These are phyloP conservation scores for Alternaria viburni DNA, from an alignment of 2,329 filamentous ascomycete species.

Conservation along the genomic window DNA sequence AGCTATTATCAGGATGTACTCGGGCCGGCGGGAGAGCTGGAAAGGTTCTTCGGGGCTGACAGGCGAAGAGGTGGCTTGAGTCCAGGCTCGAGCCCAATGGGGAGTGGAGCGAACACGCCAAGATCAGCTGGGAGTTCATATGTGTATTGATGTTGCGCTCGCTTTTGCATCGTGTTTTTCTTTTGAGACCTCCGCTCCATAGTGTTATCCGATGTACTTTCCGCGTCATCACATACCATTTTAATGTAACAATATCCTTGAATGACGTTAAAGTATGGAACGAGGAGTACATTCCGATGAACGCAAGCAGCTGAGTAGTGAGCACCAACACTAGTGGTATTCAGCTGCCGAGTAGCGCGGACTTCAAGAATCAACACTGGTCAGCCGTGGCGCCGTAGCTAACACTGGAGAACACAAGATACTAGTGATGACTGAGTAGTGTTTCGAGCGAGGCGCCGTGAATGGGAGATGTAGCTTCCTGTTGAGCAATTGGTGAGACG, in stretches of 20 bases:
- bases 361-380: neutral
- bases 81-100: conserved; percentile 7
- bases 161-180: neutral
- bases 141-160: neutral
- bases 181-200: neutral
- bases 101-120: conserved; percentile 9
- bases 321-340: neutral
- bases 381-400: neutral
- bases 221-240: neutral
- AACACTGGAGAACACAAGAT: neutral
- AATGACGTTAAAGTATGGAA: neutral
- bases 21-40: conserved; percentile 26
- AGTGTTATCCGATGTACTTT: neutral
- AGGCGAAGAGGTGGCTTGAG: conserved; percentile 14
- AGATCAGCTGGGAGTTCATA: conserved; percentile 3
- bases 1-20: conserved; percentile 30
- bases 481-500: neutral
- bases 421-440: neutral
- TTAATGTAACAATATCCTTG: neutral
- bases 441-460: neutral
- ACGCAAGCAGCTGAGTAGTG: neutral
- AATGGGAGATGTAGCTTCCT: neutral
- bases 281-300: neutral
- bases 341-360: neutral
- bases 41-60: conserved; percentile 16